Percentiles rank a stretch among this genome's conserved stretches.
Conservation (phyloP, 805 yeast genomes). For the Candida manassasensis region DNA sequence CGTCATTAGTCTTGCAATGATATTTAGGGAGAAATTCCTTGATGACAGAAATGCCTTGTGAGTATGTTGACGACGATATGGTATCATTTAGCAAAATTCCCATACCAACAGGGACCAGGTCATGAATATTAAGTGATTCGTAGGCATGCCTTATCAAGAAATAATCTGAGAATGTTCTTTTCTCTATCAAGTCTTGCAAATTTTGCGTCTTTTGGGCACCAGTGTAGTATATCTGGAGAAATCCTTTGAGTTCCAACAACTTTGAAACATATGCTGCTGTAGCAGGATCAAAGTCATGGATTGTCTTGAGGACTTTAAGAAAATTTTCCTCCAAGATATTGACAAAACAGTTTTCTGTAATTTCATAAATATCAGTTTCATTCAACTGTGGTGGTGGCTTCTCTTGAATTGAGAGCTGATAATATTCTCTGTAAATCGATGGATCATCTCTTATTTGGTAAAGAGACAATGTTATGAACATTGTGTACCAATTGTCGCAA, state of each 20-base stretch:
- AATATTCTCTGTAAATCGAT: conserved; percentile 29
- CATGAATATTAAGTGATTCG: conserved; percentile 47
- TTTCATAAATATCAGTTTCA: conserved; percentile 23
- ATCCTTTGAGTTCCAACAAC: conserved; percentile 60
- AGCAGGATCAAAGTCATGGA: conserved; percentile 57
- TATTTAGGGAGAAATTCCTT: conserved; percentile 57
- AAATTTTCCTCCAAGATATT: conserved; percentile 54
- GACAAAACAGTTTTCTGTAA: conserved; percentile 40
- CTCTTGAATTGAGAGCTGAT: conserved; percentile 27
- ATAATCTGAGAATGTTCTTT: conserved; percentile 47
- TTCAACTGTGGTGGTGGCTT: conserved; percentile 34
- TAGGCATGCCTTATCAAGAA: conserved; percentile 53
- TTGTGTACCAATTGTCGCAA: conserved; percentile 67
- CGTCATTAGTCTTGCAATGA: conserved; percentile 64
- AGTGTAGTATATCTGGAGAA: conserved; percentile 38
- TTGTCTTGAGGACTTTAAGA: conserved; percentile 51
- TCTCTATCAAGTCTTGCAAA: conserved; percentile 11
- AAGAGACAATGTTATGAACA: conserved; percentile 49
- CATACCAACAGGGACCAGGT: conserved; percentile 62
- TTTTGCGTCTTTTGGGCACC: conserved; percentile 6
- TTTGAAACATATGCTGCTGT: conserved; percentile 62
- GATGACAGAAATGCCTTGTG: conserved; percentile 37
- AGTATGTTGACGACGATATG: conserved; percentile 41
- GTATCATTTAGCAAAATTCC: conserved; percentile 47
- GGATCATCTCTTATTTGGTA: conserved; percentile 51